Base-by-base conservation (phyloP, 2,329 filamentous ascomycete species). In the Stenocarpella maydis region DNA sequence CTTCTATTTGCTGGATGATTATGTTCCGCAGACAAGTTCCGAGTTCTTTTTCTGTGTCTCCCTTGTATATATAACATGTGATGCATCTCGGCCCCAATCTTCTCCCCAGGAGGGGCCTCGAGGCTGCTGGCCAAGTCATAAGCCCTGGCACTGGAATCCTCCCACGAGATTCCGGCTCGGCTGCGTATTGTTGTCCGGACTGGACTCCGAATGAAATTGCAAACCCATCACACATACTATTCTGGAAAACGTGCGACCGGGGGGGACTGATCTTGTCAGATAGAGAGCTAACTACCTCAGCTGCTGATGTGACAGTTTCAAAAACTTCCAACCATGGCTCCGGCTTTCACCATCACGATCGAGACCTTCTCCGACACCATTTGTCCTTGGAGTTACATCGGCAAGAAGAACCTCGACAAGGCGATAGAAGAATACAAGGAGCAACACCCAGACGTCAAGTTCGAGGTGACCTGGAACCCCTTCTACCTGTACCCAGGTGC, bases 381-480 rank as follows among this genome's bases (percentile, higher is more conserved):
- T 45, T 88, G 86, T 69, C 84, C 85, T 4, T 87, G 84, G 79
- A 86, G 83, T 73, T 87, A 85, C 73, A 78, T 87, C 69, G 81
- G 82, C 69, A 81, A 85, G 71, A 81, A 78, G 68, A 82, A 80
- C 66, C 79, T 87, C 64, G 81, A 85, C 69, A 72, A 70, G 15
- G 84, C 85, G 67, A 84, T 86, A 71, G 74, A 77, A 26, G 72
- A 75, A 7, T 85, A 83, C 74, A 77, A 76, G 66, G 72, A 75
- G 4, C 73, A 72, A 17, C 78, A 85, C 69, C 83, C 83, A 0
- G 79, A 81, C 19, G 78, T 81, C 28, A 77, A 80, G 6, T 86
- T 87, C 68, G 80, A 85, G 50, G 75, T 86, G 15, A 75, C 76
- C 1, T 87, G 82, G 78, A 82, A 81, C 49, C 84, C 85, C 0